Evolutionary conservation across 2,329 filamentous ascomycete species (phyloP).

Genomic region (Microdochium trichocladiopsis): DNA sequence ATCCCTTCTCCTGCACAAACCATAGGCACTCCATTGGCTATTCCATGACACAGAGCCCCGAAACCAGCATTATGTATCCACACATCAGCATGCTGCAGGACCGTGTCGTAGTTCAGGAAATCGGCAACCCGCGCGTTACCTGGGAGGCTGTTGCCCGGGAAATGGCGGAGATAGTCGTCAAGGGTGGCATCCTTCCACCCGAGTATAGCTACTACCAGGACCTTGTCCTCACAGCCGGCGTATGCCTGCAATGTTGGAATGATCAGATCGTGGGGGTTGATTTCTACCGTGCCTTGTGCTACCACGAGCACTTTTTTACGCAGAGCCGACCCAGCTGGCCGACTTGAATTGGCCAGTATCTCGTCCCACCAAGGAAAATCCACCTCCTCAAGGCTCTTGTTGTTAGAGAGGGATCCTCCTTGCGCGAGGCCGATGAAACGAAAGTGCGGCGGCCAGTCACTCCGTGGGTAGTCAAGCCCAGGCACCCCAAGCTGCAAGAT

Average conservation of each 20-base stretch:
- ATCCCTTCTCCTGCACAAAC: conserved; percentile 31
- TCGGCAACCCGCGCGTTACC: conserved; percentile 24
- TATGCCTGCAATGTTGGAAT: conserved; percentile 27
- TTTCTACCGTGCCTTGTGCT: conserved; percentile 31
- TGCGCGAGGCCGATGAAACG: conserved; percentile 26
- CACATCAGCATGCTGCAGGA: conserved; percentile 24
- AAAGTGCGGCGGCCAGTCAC: conserved; percentile 26
- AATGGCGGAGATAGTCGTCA: neutral
- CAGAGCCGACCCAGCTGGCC: neutral
- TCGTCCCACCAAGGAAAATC: conserved; percentile 26
- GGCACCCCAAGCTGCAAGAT: conserved; percentile 29
- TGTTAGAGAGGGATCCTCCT: conserved; percentile 6
- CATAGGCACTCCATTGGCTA: conserved; percentile 31
- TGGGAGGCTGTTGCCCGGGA: conserved; percentile 9
- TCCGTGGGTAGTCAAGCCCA: conserved; percentile 27
- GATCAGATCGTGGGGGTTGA: conserved; percentile 26
- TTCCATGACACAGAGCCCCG: conserved; percentile 30
- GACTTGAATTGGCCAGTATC: conserved; percentile 16
- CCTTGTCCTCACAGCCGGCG: conserved; percentile 9
- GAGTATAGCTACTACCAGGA: conserved; percentile 26
- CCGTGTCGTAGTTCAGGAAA: conserved; percentile 29
- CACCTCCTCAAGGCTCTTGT: conserved; percentile 6
- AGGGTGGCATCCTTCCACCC: conserved; percentile 20
- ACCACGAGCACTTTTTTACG: conserved; percentile 27
- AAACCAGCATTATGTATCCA: conserved; percentile 34